Evolutionary conservation across 108 stramenopile genomes (phyloP).

Genomic region (Pseudonitzschia multiseries): DNA sequence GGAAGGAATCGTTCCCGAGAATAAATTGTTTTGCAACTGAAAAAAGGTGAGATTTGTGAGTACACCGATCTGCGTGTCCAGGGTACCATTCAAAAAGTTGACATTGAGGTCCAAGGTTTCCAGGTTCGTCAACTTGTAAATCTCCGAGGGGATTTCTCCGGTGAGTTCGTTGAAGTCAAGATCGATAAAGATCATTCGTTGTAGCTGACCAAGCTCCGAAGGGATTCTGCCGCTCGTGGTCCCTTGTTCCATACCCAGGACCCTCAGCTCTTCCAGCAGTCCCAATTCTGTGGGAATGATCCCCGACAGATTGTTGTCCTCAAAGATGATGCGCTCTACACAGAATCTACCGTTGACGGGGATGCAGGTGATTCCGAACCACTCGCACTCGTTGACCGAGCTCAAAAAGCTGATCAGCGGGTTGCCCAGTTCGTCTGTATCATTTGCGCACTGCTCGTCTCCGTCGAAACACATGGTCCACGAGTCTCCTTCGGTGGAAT

Average conservation of each 20-base stretch:
- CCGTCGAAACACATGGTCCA: slow-evolving; percentile 53
- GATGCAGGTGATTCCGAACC: slow-evolving; percentile 58
- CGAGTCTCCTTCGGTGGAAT: slow-evolving; percentile 54
- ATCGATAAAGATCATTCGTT: slow-evolving; percentile 48
- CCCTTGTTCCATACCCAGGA: slow-evolving; percentile 53
- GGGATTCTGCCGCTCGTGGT: slow-evolving; percentile 60
- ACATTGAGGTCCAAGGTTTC: slow-evolving; percentile 61
- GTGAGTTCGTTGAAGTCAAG: slow-evolving; percentile 51
- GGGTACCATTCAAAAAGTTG: slow-evolving; percentile 56
- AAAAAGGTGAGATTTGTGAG: slow-evolving; percentile 47
- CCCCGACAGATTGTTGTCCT: slow-evolving; percentile 49
- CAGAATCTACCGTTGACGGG: neutral
- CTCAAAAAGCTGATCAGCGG: slow-evolving; percentile 37
- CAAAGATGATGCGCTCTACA: slow-evolving; percentile 53
- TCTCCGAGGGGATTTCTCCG: slow-evolving; percentile 44
- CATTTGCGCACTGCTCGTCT: slow-evolving; percentile 34
- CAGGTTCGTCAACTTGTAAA: slow-evolving; percentile 39
- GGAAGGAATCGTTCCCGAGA: slow-evolving; percentile 64
- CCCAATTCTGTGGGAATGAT: slow-evolving; percentile 49
- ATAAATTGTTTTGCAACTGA: slow-evolving; percentile 46
- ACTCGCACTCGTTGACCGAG: slow-evolving; percentile 43
- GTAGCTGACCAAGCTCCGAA: slow-evolving; percentile 61
- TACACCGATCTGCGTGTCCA: slow-evolving; percentile 47
- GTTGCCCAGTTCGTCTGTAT: neutral
- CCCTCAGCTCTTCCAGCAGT: slow-evolving; percentile 13